A percentile compares a stretch with the other conserved stretches of the same genome.
These are phyloP conservation scores for Chytriomyces confervae DNA, from an alignment of 192 early-diverging fungal genomes.

Conservation along the genomic window DNA sequence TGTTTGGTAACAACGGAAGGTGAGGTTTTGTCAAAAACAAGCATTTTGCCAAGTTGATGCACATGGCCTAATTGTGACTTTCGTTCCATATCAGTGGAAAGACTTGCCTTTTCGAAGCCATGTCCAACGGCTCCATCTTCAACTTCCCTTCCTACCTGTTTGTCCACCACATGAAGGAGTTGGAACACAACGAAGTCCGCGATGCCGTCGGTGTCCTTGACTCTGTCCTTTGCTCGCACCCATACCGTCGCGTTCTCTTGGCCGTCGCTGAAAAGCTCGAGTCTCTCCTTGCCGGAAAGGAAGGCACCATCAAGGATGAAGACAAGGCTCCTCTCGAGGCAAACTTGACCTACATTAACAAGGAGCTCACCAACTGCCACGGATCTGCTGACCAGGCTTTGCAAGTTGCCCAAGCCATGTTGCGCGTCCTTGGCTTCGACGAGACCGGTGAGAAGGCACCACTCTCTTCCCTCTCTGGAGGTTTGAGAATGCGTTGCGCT, in stretches of 20 bases:
- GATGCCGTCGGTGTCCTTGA: constrained; percentile 27
- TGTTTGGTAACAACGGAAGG: constrained; percentile 36
- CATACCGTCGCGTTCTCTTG: constrained; percentile 81
- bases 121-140: constrained; percentile 13
- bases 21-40: neutral
- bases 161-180: constrained; percentile 32
- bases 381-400: constrained; percentile 66
- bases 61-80: neutral
- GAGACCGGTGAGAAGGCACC: constrained; percentile 40
- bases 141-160: constrained; percentile 30
- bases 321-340: constrained; percentile 74
- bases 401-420: constrained; percentile 23
- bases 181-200: constrained; percentile 27
- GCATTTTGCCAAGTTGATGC: neutral
- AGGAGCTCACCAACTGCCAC: constrained; percentile 81
- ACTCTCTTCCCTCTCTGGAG: constrained; percentile 77
- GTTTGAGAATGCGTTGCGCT: constrained; percentile 89
- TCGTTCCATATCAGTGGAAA: constrained; percentile 8
- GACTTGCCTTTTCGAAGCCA: constrained; percentile 30
- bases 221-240: constrained; percentile 67
- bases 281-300: constrained; percentile 74
- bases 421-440: constrained; percentile 29
- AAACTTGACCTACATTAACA: constrained; percentile 81
- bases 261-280: constrained; percentile 64
- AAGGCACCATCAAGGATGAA: constrained; percentile 80